Conservation (phyloP, 208 protist genomes). For the Wallacemonas rigidus region DNA sequence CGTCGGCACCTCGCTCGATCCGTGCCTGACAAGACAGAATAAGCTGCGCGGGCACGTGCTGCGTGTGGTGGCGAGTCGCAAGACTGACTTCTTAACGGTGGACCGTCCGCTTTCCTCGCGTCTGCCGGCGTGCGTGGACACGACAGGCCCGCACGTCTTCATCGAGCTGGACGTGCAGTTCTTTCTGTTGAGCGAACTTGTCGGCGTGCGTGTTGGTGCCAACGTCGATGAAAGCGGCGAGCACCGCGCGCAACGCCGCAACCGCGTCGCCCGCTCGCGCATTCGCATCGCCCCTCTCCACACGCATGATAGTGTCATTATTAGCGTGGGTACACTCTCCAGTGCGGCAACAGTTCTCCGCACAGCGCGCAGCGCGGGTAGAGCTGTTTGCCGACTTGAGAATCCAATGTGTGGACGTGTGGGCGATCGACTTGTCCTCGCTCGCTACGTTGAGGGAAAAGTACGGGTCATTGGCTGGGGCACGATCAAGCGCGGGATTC, state of each 20-base stretch:
- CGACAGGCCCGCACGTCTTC: constrained; percentile 64
- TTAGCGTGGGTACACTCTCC: constrained; percentile 97
- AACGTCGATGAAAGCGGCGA: neutral
- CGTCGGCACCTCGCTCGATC: constrained; percentile 99
- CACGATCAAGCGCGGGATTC: constrained; percentile 33
- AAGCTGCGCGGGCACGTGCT: constrained; percentile 97
- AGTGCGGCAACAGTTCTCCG: constrained; percentile 90
- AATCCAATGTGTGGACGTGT: constrained; percentile 92
- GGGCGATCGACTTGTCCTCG: constrained; percentile 95
- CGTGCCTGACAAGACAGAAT: constrained; percentile 98
- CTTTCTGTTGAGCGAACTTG: constrained; percentile 93
- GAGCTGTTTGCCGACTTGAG: constrained; percentile 92
- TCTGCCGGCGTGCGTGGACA: neutral
- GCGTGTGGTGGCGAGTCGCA: constrained; percentile 88
- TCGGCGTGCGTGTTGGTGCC: constrained; percentile 65
- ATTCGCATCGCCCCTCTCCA: constrained; percentile 80
- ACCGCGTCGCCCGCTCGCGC: constrained; percentile 2
- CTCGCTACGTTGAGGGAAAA: constrained; percentile 92
- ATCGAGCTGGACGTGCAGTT: constrained; percentile 94
- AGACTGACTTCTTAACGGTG: constrained; percentile 96
- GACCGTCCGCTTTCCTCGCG: constrained; percentile 94
- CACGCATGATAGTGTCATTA: constrained; percentile 94
- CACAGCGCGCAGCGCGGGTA: constrained; percentile 76
- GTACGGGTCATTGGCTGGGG: constrained; percentile 93
- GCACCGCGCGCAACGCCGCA: neutral